phyloP scores from a whole-genome alignment of 1,139 yeast species.

The Hyphopichia fennica region DNA sequence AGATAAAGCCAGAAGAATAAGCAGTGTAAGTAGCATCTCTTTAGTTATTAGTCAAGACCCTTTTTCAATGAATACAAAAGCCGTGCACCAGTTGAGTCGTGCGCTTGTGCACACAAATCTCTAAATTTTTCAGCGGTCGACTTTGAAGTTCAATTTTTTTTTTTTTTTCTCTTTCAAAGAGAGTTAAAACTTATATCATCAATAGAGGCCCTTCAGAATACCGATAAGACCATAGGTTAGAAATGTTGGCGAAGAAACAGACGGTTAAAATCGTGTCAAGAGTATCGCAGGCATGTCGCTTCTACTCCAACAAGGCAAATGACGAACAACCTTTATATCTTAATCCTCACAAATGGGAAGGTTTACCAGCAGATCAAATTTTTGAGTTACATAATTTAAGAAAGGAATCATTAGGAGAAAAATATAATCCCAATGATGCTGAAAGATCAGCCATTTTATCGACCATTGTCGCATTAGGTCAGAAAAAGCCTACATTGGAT shows the following conservation, averaged over 20 bases:
- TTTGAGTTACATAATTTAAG: constrained; percentile 62
- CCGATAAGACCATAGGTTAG: neutral
- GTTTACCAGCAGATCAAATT: constrained; percentile 62
- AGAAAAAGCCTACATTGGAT: constrained; percentile 36
- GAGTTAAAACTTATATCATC: neutral
- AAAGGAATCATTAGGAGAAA: constrained; percentile 53
- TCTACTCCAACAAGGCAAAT: constrained; percentile 12
- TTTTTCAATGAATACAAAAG: too few species aligned
- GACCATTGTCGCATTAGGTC: constrained; percentile 36
- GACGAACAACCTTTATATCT: constrained; percentile 31
- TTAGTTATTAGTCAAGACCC: too few species aligned
- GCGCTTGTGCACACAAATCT: neutral
- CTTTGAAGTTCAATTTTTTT: too few species aligned
- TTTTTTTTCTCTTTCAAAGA: neutral
- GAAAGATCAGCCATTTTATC: constrained; percentile 49
- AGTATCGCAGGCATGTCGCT: constrained; percentile 6
- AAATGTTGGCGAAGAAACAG: neutral
- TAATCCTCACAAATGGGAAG: constrained; percentile 70
- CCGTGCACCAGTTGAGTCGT: too few species aligned
- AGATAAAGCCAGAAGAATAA: too few species aligned
- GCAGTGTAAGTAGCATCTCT: too few species aligned
- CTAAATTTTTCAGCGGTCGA: neutral
- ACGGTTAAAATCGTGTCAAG: neutral
- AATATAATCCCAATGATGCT: constrained; percentile 54
- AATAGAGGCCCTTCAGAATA: neutral